These are phyloP conservation scores for Teratosphaeria gauchensis DNA, from an alignment of 2,329 filamentous ascomycete species.

Conservation along the genomic window DNA sequence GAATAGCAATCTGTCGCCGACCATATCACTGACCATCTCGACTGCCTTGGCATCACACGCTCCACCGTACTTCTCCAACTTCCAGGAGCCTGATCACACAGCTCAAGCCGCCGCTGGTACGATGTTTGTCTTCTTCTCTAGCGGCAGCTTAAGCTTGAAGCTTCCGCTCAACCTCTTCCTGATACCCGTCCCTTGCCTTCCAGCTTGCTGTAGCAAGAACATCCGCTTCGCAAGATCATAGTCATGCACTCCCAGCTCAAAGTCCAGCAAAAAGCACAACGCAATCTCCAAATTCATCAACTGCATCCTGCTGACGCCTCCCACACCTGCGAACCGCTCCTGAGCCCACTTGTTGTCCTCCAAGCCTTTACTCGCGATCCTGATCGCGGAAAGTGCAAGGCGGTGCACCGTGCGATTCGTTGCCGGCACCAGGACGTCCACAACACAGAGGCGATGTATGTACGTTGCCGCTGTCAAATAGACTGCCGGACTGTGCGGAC, in stretches of 20 bases:
- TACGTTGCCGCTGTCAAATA: constrained; percentile 85
- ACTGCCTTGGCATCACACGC: not conserved
- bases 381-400: constrained; percentile 69
- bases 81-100: not conserved
- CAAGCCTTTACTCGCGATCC: constrained; percentile 89
- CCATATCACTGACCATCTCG: not conserved
- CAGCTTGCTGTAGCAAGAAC: constrained; percentile 26
- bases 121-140: constrained; percentile 10
- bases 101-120: not conserved
- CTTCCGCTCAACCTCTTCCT: constrained; percentile 17
- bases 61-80: not conserved
- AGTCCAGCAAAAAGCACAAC: constrained; percentile 58
- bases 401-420: constrained; percentile 80
- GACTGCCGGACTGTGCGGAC: constrained; percentile 86
- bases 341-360: constrained; percentile 87
- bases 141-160: constrained; percentile 23
- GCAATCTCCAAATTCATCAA: constrained; percentile 79
- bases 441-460: constrained; percentile 70
- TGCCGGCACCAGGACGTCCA: constrained; percentile 64
- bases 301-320: constrained; percentile 74
- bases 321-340: constrained; percentile 72
- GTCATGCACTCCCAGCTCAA: constrained; percentile 49
- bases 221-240: constrained; percentile 24
- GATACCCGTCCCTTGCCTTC: constrained; percentile 16
- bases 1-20: not conserved